A percentile compares a stretch with the other conserved stretches of the same genome.
These are phyloP conservation scores for Hypoxylon sp. DNA, from an alignment of 2,329 filamentous ascomycete species.

Conservation along the genomic window DNA sequence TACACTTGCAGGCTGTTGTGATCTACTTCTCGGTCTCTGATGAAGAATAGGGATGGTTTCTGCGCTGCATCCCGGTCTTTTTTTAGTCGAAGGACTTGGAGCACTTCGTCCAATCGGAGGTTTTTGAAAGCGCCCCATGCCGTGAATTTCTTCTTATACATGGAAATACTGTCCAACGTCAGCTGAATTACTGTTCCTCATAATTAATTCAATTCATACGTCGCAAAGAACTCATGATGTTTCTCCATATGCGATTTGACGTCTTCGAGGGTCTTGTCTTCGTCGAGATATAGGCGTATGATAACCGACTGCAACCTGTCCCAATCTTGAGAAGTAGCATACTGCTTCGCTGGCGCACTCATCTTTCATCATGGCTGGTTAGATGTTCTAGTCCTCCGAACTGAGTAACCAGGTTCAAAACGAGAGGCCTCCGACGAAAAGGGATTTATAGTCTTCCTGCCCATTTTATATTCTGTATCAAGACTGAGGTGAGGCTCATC, in stretches of 20 bases:
- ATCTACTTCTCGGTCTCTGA: slow-evolving; percentile 50
- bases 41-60: slow-evolving; percentile 48
- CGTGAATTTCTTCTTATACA: slow-evolving; percentile 53
- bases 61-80: slow-evolving; percentile 47
- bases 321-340: slow-evolving; percentile 51
- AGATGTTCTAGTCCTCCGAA: slow-evolving; percentile 31
- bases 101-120: slow-evolving; percentile 50
- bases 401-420: neutral
- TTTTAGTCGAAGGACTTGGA: slow-evolving; percentile 52
- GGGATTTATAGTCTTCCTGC: slow-evolving; percentile 32
- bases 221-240: slow-evolving; percentile 50
- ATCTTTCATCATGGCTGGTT: slow-evolving; percentile 46
- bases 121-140: slow-evolving; percentile 54
- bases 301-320: slow-evolving; percentile 47
- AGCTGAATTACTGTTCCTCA: slow-evolving; percentile 21
- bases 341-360: slow-evolving; percentile 44
- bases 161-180: slow-evolving; percentile 46
- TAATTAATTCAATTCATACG: slow-evolving; percentile 43
- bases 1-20: slow-evolving; percentile 50
- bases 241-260: slow-evolving; percentile 51
- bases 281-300: slow-evolving; percentile 50
- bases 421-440: slow-evolving; percentile 40
- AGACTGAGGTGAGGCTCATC: slow-evolving; percentile 26
- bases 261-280: slow-evolving; percentile 53
- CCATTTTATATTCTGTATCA: slow-evolving; percentile 30